phyloP scores from a whole-genome alignment of 2,329 filamentous ascomycete genomes.

The Ceratocystis destructans region DNA sequence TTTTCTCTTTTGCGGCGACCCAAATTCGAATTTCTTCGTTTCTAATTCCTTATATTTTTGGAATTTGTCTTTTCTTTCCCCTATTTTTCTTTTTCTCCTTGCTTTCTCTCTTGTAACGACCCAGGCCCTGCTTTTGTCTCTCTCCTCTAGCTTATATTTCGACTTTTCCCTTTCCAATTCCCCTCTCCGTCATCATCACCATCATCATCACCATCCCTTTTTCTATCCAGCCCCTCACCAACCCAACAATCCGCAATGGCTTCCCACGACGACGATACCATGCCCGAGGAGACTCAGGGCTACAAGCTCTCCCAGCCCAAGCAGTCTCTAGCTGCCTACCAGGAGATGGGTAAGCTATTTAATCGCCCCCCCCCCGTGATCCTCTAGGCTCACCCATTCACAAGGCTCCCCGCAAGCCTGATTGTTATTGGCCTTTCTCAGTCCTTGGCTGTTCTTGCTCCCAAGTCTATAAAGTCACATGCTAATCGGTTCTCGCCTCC shows the following conservation, averaged over 20 bases:
- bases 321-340: slow-evolving; percentile 91
- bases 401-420: not conserved
- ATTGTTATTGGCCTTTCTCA: not conserved
- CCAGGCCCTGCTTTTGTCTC: not conserved
- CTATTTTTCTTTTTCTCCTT: not conserved
- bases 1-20: not conserved
- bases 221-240: not conserved
- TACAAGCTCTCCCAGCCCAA: slow-evolving; percentile 96
- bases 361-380: not conserved
- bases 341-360: slow-evolving; percentile 65
- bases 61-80: slow-evolving; percentile 7
- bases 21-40: not conserved
- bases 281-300: slow-evolving; percentile 78
- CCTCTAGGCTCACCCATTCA: not conserved
- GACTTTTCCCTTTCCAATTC: too few species aligned
- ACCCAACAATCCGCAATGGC: slow-evolving; percentile 37
- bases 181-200: not conserved
- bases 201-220: not conserved
- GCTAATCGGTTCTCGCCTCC: slow-evolving; percentile 13
- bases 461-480: not conserved
- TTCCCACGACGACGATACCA: slow-evolving; percentile 62
- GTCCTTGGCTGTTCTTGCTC: not conserved
- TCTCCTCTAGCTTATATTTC: not conserved
- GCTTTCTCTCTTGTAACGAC: not conserved
- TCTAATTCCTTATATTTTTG: slow-evolving; percentile 7